phyloP scores from a whole-genome alignment of 2,329 filamentous ascomycete genomes.

The Fusarium drepaniforme region DNA sequence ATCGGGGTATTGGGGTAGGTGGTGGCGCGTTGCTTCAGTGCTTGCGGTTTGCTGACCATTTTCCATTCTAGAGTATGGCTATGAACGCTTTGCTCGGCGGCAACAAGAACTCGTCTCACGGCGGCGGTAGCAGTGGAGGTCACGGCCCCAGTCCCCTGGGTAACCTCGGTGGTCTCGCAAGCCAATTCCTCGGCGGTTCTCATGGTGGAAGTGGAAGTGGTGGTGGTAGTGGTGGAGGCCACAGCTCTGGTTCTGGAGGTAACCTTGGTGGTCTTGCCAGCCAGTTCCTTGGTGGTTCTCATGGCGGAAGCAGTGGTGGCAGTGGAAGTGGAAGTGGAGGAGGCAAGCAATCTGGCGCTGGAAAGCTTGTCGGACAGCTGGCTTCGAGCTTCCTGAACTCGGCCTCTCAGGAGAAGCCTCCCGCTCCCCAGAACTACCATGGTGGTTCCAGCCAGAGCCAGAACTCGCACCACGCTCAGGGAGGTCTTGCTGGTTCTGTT shows the following conservation, averaged over 20 bases:
- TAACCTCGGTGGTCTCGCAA: constrained; percentile 59
- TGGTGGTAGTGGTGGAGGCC: constrained; percentile 44
- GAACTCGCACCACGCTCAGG: constrained; percentile 53
- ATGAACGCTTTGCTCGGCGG: constrained; percentile 69
- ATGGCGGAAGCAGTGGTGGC: constrained; percentile 35
- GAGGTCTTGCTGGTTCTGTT: constrained; percentile 65
- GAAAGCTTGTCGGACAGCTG: constrained; percentile 70
- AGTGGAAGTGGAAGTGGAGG: constrained; percentile 49
- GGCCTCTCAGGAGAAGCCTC: constrained; percentile 58
- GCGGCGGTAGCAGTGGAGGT: constrained; percentile 45
- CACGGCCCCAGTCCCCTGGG: constrained; percentile 53
- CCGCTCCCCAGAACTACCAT: constrained; percentile 61
- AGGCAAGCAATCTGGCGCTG: constrained; percentile 54
- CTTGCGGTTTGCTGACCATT: constrained; percentile 20
- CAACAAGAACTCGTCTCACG: constrained; percentile 54
- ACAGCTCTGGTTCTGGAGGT: constrained; percentile 52
- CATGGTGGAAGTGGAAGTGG: constrained; percentile 35
- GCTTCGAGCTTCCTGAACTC: constrained; percentile 67
- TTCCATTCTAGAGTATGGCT: constrained; percentile 65
- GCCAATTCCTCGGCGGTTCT: constrained; percentile 58
- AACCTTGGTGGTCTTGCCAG: constrained; percentile 60
- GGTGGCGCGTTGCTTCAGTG: constrained; percentile 8
- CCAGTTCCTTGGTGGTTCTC: constrained; percentile 57
- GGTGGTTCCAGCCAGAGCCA: constrained; percentile 54
- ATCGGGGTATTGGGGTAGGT: constrained; percentile 76